Conservation (phyloP, 1,139 yeast species). For the Chernovozyma sophiae-reginae region DNA sequence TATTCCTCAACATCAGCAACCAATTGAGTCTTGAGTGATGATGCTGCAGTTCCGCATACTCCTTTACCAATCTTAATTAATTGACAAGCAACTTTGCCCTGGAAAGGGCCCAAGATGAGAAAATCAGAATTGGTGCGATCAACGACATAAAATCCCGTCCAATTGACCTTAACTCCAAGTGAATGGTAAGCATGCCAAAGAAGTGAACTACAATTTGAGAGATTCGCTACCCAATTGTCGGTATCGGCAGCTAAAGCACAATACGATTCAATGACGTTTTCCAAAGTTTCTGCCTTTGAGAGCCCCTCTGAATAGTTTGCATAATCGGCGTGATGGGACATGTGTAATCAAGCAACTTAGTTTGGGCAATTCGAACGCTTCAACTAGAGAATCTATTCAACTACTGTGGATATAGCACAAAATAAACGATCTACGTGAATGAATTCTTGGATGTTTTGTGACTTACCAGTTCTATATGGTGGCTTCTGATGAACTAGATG, state of each 20-base stretch:
- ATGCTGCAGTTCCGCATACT: conserved; percentile 88
- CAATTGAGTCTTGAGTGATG: conserved; percentile 53
- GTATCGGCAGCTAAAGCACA: conserved; percentile 61
- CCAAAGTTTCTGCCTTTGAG: conserved; percentile 55
- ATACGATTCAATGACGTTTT: conserved; percentile 56
- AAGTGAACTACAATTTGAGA: conserved; percentile 80
- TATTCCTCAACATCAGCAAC: conserved; percentile 72
- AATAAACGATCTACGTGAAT: no score
- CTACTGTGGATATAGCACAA: no score
- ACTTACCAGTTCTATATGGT: no score
- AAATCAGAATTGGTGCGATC: conserved; percentile 33
- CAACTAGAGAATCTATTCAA: no score
- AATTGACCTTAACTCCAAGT: conserved; percentile 57
- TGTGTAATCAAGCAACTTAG: no score
- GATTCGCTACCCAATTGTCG: conserved; percentile 81
- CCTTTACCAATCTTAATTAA: conserved; percentile 73
- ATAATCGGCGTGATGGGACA: conserved; percentile 58
- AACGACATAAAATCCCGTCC: conserved; percentile 87
- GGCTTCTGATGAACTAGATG: no score
- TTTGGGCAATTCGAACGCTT: no score
- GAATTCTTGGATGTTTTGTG: no score
- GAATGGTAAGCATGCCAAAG: conserved; percentile 85
- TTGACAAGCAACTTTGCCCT: conserved; percentile 96
- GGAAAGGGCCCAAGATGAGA: conserved; percentile 85
- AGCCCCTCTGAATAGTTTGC: conserved; percentile 37